Evolutionary conservation across 495 filamentous ascomycete species (phyloP).

Genomic region (Annulohypoxylon moriforme): DNA sequence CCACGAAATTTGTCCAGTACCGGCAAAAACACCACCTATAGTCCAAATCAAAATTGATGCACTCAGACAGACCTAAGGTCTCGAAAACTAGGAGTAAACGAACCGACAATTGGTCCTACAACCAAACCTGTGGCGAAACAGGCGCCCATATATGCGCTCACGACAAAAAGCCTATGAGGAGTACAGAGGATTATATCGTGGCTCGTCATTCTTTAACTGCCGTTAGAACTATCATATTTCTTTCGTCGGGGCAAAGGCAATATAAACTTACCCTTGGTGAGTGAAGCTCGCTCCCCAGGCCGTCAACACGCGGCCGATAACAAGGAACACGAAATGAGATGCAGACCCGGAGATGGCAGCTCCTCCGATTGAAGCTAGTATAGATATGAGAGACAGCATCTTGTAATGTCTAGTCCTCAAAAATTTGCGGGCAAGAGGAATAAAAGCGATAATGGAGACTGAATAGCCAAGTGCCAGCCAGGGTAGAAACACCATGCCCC

Average conservation of each 20-base stretch:
- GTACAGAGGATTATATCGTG: slow-evolving; percentile 58
- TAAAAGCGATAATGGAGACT: slow-evolving; percentile 57
- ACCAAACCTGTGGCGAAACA: slow-evolving; percentile 64
- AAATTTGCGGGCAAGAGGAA: slow-evolving; percentile 54
- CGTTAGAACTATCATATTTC: slow-evolving; percentile 16
- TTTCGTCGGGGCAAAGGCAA: too few relatives aligned
- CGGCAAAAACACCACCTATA: slow-evolving; percentile 59
- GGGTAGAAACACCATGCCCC: slow-evolving; percentile 38
- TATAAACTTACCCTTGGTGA: slow-evolving; percentile 54
- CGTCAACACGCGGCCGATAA: slow-evolving; percentile 59
- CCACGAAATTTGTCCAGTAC: slow-evolving; percentile 60
- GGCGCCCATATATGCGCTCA: slow-evolving; percentile 54
- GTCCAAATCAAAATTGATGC: background rate
- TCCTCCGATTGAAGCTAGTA: slow-evolving; percentile 63
- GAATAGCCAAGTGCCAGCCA: slow-evolving; percentile 55
- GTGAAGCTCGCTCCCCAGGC: slow-evolving; percentile 58
- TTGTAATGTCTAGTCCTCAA: slow-evolving; percentile 66
- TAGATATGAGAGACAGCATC: slow-evolving; percentile 59
- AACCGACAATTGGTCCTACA: slow-evolving; percentile 69
- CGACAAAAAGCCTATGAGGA: slow-evolving; percentile 57
- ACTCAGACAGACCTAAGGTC: background rate
- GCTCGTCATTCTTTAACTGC: slow-evolving; percentile 47
- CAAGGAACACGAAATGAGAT: slow-evolving; percentile 60
- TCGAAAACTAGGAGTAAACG: slow-evolving; percentile 1
- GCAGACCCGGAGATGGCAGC: slow-evolving; percentile 65